phyloP scores from a whole-genome alignment of 805 yeast genomes.

The Candida michaelii region DNA sequence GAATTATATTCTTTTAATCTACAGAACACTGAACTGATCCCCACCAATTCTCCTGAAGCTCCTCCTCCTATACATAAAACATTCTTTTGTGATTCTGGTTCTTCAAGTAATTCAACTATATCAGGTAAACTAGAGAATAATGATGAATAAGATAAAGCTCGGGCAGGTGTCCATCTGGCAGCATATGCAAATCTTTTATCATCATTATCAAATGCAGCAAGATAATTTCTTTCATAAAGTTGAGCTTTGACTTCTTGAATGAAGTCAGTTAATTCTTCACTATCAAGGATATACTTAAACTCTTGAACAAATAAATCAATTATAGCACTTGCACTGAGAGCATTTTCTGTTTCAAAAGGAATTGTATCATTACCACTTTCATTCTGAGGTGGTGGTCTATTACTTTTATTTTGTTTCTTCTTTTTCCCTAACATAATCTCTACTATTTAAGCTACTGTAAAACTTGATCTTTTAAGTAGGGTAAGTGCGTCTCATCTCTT shows the following conservation, averaged over 20 bases:
- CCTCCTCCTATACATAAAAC: slow-evolving; percentile 83
- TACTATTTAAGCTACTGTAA: too few species aligned
- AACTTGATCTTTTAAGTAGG: too few species aligned
- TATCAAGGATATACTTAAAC: slow-evolving; percentile 33
- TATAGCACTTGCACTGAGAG: slow-evolving; percentile 35
- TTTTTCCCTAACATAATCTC: slow-evolving; percentile 7
- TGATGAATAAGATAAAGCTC: slow-evolving; percentile 73
- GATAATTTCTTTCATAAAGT: slow-evolving; percentile 68
- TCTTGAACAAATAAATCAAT: slow-evolving; percentile 35
- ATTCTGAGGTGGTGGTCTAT: slow-evolving; percentile 6
- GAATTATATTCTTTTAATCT: slow-evolving; percentile 36
- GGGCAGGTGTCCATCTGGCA: slow-evolving; percentile 82
- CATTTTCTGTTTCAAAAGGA: slow-evolving; percentile 33
- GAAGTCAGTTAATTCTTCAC: slow-evolving; percentile 36
- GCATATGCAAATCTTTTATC: slow-evolving; percentile 73
- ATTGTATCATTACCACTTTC: slow-evolving; percentile 19
- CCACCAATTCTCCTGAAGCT: slow-evolving; percentile 80
- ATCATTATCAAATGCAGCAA: slow-evolving; percentile 63
- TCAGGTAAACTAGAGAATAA: slow-evolving; percentile 55
- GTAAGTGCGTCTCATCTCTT: too few species aligned
- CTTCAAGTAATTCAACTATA: slow-evolving; percentile 36
- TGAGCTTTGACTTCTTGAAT: slow-evolving; percentile 72
- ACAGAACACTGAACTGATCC: slow-evolving; percentile 57
- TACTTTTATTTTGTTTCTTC: not conserved
- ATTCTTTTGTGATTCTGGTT: slow-evolving; percentile 28